Base-by-base conservation (phyloP, 2,329 filamentous ascomycete genomes). In the Pezicula carpinea region DNA sequence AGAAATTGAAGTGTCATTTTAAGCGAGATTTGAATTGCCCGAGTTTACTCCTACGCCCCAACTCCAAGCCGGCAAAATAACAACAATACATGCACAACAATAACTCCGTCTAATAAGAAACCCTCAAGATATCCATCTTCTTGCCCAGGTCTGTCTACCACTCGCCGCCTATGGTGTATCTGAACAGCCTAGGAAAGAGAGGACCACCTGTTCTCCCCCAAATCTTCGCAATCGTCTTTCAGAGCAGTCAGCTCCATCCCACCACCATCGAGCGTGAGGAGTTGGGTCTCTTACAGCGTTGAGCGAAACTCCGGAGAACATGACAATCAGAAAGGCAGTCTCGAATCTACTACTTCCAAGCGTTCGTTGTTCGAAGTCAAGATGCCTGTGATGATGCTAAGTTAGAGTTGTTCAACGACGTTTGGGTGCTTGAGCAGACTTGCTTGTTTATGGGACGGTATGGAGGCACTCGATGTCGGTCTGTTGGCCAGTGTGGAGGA, bases 161-260 rank as follows among this genome's bases (percentile, higher is more conserved):
- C 58, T 81, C 77, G 11, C 77, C 77, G 10, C 79, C 77, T 47
- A 81, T 62, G 26, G 71, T 68, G 54, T 77, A 78, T 26, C 67
- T 67, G 43, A 79, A 76, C 18, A 72, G 61, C n/a, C 62, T 60
- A 49, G 73, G 65, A 56, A 74, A 75, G 8, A 77, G 49, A 49
- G 60, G 72, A 0, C 76, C 76, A 2, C 69, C 65, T 0, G 76
- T 79, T 5, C 60, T 61, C n/a, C 70, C 61, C 77, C 77, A 81
- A 1, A 73, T 46, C 35, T 72, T 66, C 3, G 69, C 66, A 6
- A 62, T 58, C 44, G 69, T 62, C 66, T 72, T 44, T 15, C 33
- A 15, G 11, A 44, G 38, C 3, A 13, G 17, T 34, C 39, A 26
- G 35, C 32, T 29, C 26, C 32, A 40, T 21, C 34, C 38, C 32